A percentile compares a stretch with the other conserved stretches of the same genome.
These are phyloP conservation scores for Laguncularia racemosa DNA, from an alignment of 345 rosid genomes.

Conservation along the genomic window DNA sequence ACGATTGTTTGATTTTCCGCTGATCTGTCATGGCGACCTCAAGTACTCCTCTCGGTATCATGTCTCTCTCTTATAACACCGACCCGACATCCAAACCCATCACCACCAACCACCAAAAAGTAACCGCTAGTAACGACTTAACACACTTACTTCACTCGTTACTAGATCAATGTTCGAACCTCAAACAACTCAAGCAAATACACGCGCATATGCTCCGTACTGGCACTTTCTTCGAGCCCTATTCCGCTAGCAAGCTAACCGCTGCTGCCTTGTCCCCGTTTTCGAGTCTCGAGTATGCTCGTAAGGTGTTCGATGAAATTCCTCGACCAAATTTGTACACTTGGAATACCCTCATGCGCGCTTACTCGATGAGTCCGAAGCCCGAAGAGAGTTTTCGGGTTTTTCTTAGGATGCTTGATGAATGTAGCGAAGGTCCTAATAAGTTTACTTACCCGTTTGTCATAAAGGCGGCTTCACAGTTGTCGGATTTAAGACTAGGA, in stretches of 20 bases:
- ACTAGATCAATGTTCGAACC: slow-evolving; percentile 30
- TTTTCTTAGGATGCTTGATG: slow-evolving; percentile 42
- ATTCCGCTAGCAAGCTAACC: slow-evolving; percentile 52
- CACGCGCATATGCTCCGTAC: slow-evolving; percentile 60
- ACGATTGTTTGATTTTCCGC: too few species aligned
- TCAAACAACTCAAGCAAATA: slow-evolving; percentile 39
- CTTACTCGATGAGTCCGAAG: slow-evolving; percentile 45
- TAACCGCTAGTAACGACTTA: slow-evolving; percentile 24
- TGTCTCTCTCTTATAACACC: too few species aligned
- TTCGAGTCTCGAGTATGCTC: slow-evolving; percentile 56
- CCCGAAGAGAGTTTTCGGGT: slow-evolving; percentile 35
- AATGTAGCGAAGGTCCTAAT: slow-evolving; percentile 35
- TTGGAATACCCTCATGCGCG: slow-evolving; percentile 73
- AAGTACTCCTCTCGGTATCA: too few species aligned
- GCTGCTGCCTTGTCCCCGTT: slow-evolving; percentile 25
- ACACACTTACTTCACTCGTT: slow-evolving; percentile 21
- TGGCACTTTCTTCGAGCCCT: slow-evolving; percentile 34
- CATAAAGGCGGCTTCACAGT: slow-evolving; percentile 47
- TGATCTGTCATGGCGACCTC: too few species aligned
- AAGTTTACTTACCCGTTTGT: slow-evolving; percentile 66
- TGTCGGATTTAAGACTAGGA: slow-evolving; percentile 21
- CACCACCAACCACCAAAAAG: slow-evolving; percentile 11
- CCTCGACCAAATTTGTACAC: slow-evolving; percentile 56
- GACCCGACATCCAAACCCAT: too few species aligned
- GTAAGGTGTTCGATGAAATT: slow-evolving; percentile 62